Conservation (phyloP, 257 asterid species). For the Ligustrum vulgare region DNA sequence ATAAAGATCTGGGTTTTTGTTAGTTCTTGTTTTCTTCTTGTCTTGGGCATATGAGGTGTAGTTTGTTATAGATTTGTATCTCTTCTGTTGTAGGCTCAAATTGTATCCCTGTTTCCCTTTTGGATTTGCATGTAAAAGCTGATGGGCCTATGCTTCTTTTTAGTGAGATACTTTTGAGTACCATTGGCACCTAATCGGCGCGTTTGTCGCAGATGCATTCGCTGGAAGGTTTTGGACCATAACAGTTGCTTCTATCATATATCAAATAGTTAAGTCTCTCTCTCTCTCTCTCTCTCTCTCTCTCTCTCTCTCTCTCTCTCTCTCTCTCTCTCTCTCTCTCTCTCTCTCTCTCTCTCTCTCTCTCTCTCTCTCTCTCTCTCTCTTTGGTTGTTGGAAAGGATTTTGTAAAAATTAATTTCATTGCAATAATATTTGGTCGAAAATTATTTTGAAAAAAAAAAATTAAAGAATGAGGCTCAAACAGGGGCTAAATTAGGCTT, state of each 20-base stretch:
- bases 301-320: too few species aligned
- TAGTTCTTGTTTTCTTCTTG: not conserved
- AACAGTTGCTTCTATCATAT: slow-evolving; percentile 68
- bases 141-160: slow-evolving; percentile 3
- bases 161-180: slow-evolving; percentile 22
- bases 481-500: not conserved
- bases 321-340: too few species aligned
- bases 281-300: too few species aligned
- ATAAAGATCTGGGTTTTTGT: slow-evolving; percentile 22
- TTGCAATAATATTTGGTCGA: too few species aligned
- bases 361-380: too few species aligned
- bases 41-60: not conserved
- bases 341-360: too few species aligned
- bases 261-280: slow-evolving; percentile 58
- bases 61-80: too few species aligned
- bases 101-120: not conserved
- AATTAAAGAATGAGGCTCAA: not conserved
- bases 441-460: too few species aligned
- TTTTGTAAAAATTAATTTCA: too few species aligned
- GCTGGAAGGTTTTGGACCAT: slow-evolving; percentile 92
- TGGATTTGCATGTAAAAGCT: slow-evolving; percentile 15
- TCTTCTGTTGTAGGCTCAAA: slow-evolving; percentile 16
- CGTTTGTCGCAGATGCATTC: slow-evolving; percentile 73
- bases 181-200: slow-evolving; percentile 68
- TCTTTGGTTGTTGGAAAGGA: too few species aligned